These are phyloP conservation scores for Talaromyces pinophilus DNA, from an alignment of 2,329 filamentous ascomycete genomes.

Conservation along the genomic window DNA sequence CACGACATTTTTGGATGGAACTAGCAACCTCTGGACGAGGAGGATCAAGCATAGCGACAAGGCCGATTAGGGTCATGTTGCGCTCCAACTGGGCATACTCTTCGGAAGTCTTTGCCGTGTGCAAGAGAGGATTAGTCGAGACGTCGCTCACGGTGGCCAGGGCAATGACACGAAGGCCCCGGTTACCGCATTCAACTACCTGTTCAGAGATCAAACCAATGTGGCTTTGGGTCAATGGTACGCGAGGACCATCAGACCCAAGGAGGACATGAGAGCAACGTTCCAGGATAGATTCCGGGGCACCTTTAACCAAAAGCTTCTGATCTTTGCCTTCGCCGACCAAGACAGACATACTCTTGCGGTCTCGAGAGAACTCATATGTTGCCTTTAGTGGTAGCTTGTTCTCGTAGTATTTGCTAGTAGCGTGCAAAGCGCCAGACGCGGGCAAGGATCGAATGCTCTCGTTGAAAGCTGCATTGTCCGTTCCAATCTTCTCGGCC, in stretches of 20 bases:
- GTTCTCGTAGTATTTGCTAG: conserved; percentile 82
- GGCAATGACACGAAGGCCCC: conserved; percentile 90
- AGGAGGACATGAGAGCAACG: conserved; percentile 81
- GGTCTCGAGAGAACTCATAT: conserved; percentile 94
- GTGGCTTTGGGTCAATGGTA: conserved; percentile 70
- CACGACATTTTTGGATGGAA: conserved; percentile 85
- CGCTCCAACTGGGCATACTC: conserved; percentile 89
- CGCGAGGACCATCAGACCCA: conserved; percentile 75
- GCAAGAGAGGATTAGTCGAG: conserved; percentile 66
- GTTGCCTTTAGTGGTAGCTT: conserved; percentile 75
- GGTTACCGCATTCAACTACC: conserved; percentile 85
- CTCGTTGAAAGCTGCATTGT: conserved; percentile 62
- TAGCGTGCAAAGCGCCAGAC: conserved; percentile 70
- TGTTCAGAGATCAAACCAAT: conserved; percentile 72
- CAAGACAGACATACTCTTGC: conserved; percentile 98
- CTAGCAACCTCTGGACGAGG: conserved; percentile 86
- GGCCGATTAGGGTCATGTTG: conserved; percentile 88
- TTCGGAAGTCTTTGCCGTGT: conserved; percentile 74
- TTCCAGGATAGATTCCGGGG: conserved; percentile 90
- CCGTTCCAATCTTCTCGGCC: conserved; percentile 91
- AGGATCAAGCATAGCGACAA: conserved; percentile 95
- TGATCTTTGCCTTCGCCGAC: conserved; percentile 69
- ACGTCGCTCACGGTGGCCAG: conserved; percentile 82
- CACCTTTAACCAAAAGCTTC: conserved; percentile 92
- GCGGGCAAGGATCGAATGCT: conserved; percentile 51